Percentiles rank a stretch among this genome's conserved stretches.
Evolutionary conservation across 192 early-diverging fungal genomes (phyloP).

Genomic region (Polychytrium aggregatum): DNA sequence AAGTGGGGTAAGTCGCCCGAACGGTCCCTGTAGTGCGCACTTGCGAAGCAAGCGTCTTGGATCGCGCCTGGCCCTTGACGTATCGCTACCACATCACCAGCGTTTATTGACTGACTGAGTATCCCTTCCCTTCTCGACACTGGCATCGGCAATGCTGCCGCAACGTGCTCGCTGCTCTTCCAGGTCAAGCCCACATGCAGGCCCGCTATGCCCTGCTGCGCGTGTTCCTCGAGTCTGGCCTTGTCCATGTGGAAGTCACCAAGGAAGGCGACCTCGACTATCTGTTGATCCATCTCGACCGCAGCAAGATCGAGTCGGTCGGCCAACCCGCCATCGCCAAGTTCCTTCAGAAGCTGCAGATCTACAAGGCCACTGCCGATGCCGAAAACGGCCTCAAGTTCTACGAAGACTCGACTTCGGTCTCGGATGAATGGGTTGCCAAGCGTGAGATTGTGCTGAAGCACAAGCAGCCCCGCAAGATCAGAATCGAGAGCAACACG

Average conservation of each 20-base stretch:
- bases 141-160: too few species aligned
- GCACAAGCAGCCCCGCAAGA: slow-evolving; percentile 40
- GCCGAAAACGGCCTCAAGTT: slow-evolving; percentile 27
- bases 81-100: too few species aligned
- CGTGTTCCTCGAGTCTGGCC: slow-evolving; percentile 29
- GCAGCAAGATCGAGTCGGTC: slow-evolving; percentile 31
- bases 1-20: slow-evolving; percentile 18
- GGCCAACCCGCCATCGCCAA: slow-evolving; percentile 37
- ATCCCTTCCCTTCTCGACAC: too few species aligned
- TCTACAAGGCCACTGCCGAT: slow-evolving; percentile 51
- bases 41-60: too few species aligned
- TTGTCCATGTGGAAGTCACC: slow-evolving; percentile 19
- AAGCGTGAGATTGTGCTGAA: slow-evolving; percentile 39
- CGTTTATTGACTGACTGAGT: too few species aligned
- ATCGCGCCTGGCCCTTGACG: too few species aligned
- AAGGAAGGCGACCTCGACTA: slow-evolving; percentile 16
- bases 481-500: slow-evolving; percentile 45
- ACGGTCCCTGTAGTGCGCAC: slow-evolving; percentile 7
- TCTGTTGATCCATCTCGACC: slow-evolving; percentile 36
- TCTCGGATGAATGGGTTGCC: slow-evolving; percentile 33
- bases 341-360: slow-evolving; percentile 44
- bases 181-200: slow-evolving; percentile 54
- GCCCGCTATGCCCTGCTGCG: slow-evolving; percentile 46
- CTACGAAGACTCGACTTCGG: slow-evolving; percentile 33
- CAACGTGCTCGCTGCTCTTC: too few species aligned